phyloP scores from a whole-genome alignment of 805 yeast species.

The Komagataella ulmi region DNA sequence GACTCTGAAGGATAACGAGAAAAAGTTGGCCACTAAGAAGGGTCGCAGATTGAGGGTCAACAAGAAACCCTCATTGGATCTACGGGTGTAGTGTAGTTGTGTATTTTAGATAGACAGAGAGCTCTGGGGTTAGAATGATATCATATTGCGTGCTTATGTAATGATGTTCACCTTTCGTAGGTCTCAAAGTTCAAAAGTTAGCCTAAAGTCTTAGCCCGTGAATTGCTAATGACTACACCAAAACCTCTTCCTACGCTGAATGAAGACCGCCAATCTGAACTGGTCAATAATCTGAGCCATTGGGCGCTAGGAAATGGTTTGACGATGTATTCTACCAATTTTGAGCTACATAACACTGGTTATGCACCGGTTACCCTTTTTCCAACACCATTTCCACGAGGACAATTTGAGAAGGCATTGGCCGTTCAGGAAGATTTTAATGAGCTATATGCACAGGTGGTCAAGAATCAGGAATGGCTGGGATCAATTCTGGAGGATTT shows the following conservation, averaged over 20 bases:
- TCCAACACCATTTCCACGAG: conserved; percentile 79
- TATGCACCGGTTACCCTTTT: conserved; percentile 82
- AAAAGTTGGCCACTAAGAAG: conserved; percentile 10
- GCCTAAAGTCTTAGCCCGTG: not conserved
- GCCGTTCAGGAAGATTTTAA: conserved; percentile 59
- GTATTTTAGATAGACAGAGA: not conserved
- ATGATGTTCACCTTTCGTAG: not conserved
- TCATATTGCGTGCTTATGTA: not conserved
- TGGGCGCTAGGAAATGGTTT: conserved; percentile 76
- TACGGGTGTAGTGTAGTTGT: conserved; percentile 9
- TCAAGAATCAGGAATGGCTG: conserved; percentile 51
- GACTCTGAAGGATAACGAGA: conserved; percentile 42
- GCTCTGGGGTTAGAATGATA: not conserved
- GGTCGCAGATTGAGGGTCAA: conserved; percentile 13
- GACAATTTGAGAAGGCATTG: conserved; percentile 53
- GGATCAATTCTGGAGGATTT: conserved; percentile 36
- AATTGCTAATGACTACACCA: not conserved
- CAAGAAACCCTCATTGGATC: conserved; percentile 16
- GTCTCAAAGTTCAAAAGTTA: not conserved
- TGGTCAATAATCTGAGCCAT: conserved; percentile 42
- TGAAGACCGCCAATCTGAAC: conserved; percentile 8
- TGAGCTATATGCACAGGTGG: conserved; percentile 58
- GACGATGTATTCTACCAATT: conserved; percentile 62
- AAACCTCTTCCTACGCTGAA: conserved; percentile 4
- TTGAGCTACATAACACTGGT: conserved; percentile 26